Conservation (phyloP, 225 moss, liverwort and hornwort species). For the Asterella californica region DNA sequence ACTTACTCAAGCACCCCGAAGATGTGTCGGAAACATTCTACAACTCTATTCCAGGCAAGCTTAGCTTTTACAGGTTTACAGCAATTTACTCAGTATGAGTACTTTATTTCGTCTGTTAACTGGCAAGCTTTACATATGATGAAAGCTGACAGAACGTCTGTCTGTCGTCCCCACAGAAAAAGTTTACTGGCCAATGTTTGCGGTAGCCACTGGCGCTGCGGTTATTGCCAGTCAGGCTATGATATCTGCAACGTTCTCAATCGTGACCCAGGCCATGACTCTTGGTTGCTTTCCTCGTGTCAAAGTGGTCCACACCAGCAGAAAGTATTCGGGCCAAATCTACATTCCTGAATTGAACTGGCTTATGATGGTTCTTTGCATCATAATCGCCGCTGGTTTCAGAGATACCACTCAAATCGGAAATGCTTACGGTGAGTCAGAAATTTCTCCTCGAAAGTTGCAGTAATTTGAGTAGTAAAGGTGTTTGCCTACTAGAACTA, state of each 20-base stretch:
- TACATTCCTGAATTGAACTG: conserved; percentile 86
- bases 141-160: background rate
- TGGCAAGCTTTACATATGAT: too few species aligned
- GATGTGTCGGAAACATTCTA: conserved; percentile 63
- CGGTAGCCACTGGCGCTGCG: conserved; percentile 67
- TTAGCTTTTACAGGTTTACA: background rate
- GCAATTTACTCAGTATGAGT: too few species aligned
- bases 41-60: conserved; percentile 56
- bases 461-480: background rate
- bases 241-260: conserved; percentile 77
- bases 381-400: conserved; percentile 52
- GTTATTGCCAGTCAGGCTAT: conserved; percentile 92
- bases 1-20: conserved; percentile 54
- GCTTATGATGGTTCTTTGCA: conserved; percentile 59
- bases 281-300: conserved; percentile 81
- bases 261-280: conserved; percentile 68
- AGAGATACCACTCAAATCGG: conserved; percentile 62
- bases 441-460: background rate
- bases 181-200: conserved; percentile 81
- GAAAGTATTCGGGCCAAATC: conserved; percentile 60
- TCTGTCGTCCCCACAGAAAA: conserved; percentile 32
- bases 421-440: conserved; percentile 67
- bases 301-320: conserved; percentile 68
- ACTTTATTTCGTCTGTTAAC: background rate
- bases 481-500: background rate